A percentile compares a stretch with the other conserved stretches of the same genome.
Conservation (phyloP, 257 asterid species). For the Fraxinus anomala region DNA sequence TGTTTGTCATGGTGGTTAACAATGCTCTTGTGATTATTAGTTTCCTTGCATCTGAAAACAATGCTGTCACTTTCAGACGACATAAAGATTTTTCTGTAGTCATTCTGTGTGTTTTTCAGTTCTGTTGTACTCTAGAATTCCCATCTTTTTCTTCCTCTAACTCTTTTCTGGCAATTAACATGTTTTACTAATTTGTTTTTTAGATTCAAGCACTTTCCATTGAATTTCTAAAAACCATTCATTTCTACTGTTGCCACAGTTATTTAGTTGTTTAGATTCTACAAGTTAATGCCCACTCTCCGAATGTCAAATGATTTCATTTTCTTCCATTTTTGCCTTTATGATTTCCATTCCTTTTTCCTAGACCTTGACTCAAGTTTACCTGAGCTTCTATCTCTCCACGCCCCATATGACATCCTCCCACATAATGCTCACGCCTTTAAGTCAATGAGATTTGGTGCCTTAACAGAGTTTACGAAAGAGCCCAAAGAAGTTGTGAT, state of each 20-base stretch:
- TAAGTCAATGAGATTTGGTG: neutral
- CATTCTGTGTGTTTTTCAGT: neutral
- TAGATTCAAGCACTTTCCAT: neutral
- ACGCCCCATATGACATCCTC: neutral
- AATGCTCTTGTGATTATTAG: neutral
- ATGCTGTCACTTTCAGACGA: neutral
- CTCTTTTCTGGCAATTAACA: neutral
- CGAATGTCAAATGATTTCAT: neutral
- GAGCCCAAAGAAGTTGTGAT: neutral
- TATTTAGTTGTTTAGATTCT: neutral
- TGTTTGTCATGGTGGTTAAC: neutral
- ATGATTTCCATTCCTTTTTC: neutral
- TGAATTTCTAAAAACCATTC: neutral
- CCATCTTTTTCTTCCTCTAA: neutral
- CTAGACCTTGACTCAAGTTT: neutral
- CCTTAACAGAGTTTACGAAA: neutral
- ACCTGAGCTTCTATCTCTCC: neutral
- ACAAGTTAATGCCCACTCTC: neutral
- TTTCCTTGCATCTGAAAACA: neutral
- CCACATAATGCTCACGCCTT: neutral
- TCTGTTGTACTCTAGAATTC: neutral
- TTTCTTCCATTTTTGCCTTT: neutral
- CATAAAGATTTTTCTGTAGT: neutral
- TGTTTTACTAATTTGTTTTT: neutral
- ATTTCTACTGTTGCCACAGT: neutral